Percentiles rank a stretch among this genome's conserved stretches.
Conservation (phyloP, 495 filamentous ascomycete genomes). For the Penicillium roqueforti region DNA sequence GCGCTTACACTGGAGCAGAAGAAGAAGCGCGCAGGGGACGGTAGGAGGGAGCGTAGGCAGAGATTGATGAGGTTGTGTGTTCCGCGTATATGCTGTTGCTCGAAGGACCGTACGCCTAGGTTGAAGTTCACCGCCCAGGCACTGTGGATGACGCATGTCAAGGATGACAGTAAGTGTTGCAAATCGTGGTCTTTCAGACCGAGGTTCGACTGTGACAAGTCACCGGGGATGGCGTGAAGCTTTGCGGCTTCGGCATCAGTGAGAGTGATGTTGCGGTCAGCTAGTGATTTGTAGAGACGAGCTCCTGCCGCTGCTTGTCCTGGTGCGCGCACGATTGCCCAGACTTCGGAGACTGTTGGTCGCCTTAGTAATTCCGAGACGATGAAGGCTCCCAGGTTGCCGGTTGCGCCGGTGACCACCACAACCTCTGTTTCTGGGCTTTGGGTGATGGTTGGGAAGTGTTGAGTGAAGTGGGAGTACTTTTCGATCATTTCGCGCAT, state of each 20-base stretch:
- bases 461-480: slow-evolving; percentile 36
- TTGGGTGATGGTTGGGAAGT: slow-evolving; percentile 21
- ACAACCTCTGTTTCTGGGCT: slow-evolving; percentile 18
- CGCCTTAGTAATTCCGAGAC: slow-evolving; percentile 39
- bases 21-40: slow-evolving; percentile 38
- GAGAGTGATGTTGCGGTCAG: slow-evolving; percentile 20
- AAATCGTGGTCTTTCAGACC: slow-evolving; percentile 42
- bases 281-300: slow-evolving; percentile 20
- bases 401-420: slow-evolving; percentile 58
- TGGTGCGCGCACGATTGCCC: slow-evolving; percentile 56
- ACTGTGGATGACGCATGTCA: slow-evolving; percentile 54
- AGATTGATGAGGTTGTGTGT: slow-evolving; percentile 58
- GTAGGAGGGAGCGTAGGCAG: slow-evolving; percentile 38
- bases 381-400: slow-evolving; percentile 56
- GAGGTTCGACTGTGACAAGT: slow-evolving; percentile 36
- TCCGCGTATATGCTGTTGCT: slow-evolving; percentile 54
- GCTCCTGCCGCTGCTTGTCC: slow-evolving; percentile 22
- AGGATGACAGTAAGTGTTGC: slow-evolving; percentile 35
- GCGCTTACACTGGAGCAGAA: slow-evolving; percentile 62
- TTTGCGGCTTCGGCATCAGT: slow-evolving; percentile 18
- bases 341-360: slow-evolving; percentile 38
- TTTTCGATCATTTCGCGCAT: slow-evolving; percentile 38
- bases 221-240: slow-evolving; percentile 20
- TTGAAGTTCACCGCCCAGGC: slow-evolving; percentile 77
- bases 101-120: slow-evolving; percentile 56